Conservation (phyloP, 768 basidiomycete genomes). For the Pleurotus pulmonarius region DNA sequence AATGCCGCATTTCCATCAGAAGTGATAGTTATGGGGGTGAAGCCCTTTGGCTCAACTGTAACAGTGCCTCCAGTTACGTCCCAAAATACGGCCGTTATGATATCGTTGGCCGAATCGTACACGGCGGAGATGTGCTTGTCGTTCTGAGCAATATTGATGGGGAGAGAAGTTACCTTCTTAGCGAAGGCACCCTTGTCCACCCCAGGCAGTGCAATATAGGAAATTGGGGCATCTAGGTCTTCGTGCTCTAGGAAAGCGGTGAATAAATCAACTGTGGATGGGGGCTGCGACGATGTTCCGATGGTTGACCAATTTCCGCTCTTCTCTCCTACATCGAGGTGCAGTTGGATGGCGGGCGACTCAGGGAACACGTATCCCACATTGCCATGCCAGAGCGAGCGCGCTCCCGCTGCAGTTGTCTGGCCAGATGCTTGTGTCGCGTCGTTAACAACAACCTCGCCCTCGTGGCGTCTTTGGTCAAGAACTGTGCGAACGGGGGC, state of each 20-base stretch:
- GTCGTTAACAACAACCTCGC: constrained; percentile 35
- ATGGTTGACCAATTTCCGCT: constrained; percentile 60
- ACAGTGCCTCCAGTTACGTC: constrained; percentile 38
- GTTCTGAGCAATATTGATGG: constrained; percentile 40
- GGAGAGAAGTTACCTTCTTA: constrained; percentile 26
- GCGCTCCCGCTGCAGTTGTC: constrained; percentile 17
- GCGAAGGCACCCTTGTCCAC: constrained; percentile 36
- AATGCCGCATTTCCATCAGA: constrained; percentile 39
- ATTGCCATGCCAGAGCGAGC: constrained; percentile 59
- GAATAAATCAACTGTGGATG: constrained; percentile 56
- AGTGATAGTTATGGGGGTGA: constrained; percentile 26
- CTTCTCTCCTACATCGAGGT: constrained; percentile 39
- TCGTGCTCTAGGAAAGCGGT: constrained; percentile 55
- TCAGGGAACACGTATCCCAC: constrained; percentile 57
- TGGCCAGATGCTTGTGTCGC: constrained; percentile 10
- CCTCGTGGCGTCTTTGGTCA: constrained; percentile 53
- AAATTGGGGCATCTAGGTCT: constrained; percentile 28
- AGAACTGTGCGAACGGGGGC: constrained; percentile 60
- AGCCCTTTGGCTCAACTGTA: constrained; percentile 22
- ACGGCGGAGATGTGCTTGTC: constrained; percentile 47
- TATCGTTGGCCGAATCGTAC: constrained; percentile 37
- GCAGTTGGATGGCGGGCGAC: constrained; percentile 31
- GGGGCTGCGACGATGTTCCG: constrained; percentile 61
- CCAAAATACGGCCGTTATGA: constrained; percentile 56
- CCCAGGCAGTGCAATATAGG: constrained; percentile 59